Base-by-base conservation (phyloP, 2,329 filamentous ascomycete species). In the Aureobasidium sp. region DNA sequence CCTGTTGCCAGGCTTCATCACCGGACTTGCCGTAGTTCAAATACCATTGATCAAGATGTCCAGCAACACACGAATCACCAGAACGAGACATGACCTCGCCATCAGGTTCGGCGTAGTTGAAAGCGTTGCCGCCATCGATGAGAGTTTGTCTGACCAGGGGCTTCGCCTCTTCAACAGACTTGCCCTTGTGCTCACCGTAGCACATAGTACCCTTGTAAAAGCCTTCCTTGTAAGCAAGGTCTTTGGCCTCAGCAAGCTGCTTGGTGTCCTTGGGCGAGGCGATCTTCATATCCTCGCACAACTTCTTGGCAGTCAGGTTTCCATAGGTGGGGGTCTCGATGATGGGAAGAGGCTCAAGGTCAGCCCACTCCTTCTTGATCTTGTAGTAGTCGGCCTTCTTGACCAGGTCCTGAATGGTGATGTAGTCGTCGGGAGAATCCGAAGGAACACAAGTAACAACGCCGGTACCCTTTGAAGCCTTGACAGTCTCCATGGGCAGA, bases 361-460 rank as follows among this genome's bases (percentile, higher is more conserved):
- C 89, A 3, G 89, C 92, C 94, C 94, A 99, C 74, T 96, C 92
- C 78, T 95, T 94, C 79, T 96, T 84, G 73, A 99, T 97, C 57
- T 89, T 88, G 75, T 99, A 96, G 80, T 90, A 97, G 8, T 96
- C 93, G 0, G 93, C 84, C 81, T 99, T 99, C 82, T 97, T 97
- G 43, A 86, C 85, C 64, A 99, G 83, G 66, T 99, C 94, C 50
- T 84, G 83, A 46, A 93, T 82, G 34, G 92, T 99, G 48, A 92
- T 92, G 74, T 88, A 99, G 73, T 99, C 94, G 72, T 99, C 94
- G 1, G 94, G 91, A 63, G 90, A 95, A 78, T 99, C 94, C 2
- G 92, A 97, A 24, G 94, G 94, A 15, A 99, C 94, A 44, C 85
- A 97, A 1, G 92, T 96, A 53, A 99, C 94, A 43, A 99, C 92